Evolutionary conservation across 352 stramenopile genomes (phyloP).

Genomic region (Phytophthora nicotianae): DNA sequence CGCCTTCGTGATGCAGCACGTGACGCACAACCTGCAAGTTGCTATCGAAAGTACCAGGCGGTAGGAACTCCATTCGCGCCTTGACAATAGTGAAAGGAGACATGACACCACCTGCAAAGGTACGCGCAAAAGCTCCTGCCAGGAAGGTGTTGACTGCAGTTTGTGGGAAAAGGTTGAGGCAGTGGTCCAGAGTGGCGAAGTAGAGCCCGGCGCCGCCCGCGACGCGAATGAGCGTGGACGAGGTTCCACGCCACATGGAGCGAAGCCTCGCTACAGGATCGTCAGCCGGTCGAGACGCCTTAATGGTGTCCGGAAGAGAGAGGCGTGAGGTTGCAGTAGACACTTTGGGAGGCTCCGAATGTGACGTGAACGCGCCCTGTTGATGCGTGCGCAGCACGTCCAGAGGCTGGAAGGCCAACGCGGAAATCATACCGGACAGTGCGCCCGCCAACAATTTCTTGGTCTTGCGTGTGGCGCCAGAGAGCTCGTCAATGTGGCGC

Average conservation of each 20-base stretch:
- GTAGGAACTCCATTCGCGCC: slow-evolving; percentile 85
- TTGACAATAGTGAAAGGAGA: slow-evolving; percentile 89
- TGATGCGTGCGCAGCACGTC: slow-evolving; percentile 88
- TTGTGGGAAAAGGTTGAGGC: slow-evolving; percentile 52
- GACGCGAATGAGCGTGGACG: slow-evolving; percentile 81
- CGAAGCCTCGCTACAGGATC: slow-evolving; percentile 46
- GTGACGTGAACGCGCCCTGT: slow-evolving; percentile 71
- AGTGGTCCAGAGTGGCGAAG: slow-evolving; percentile 82
- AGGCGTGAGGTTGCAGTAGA: slow-evolving; percentile 13
- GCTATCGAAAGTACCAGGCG: slow-evolving; percentile 60
- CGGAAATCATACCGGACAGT: slow-evolving; percentile 79
- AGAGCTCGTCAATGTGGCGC: slow-evolving; percentile 35
- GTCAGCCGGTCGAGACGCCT: slow-evolving; percentile 16
- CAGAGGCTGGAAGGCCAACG: slow-evolving; percentile 84
- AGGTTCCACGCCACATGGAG: slow-evolving; percentile 85
- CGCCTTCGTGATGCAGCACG: slow-evolving; percentile 69
- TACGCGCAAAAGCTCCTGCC: slow-evolving; percentile 82
- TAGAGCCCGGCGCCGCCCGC: slow-evolving; percentile 83
- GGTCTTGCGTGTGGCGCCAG: slow-evolving; percentile 49
- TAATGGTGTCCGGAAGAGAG: slow-evolving; percentile 27
- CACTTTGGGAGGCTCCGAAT: slow-evolving; percentile 13
- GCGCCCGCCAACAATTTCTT: slow-evolving; percentile 78
- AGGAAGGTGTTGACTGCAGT: slow-evolving; percentile 81
- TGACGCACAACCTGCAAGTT: slow-evolving; percentile 71
- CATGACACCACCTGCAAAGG: slow-evolving; percentile 80